A percentile compares a stretch with the other conserved stretches of the same genome.
Evolutionary conservation across 2,329 filamentous ascomycete genomes (phyloP).

Genomic region (Elsinoe perseae): DNA sequence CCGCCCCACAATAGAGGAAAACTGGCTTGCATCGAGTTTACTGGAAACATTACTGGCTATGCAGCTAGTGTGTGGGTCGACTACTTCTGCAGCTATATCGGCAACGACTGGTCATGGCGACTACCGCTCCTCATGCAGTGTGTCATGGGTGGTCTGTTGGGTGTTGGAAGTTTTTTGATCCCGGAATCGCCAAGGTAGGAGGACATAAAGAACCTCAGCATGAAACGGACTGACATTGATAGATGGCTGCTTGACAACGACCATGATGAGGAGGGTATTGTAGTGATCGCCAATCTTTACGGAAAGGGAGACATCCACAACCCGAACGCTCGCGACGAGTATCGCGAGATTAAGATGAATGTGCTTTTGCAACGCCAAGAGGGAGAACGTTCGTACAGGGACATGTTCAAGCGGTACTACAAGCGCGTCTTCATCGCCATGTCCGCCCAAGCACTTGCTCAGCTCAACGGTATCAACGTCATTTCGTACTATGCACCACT

Average conservation of each 20-base stretch:
- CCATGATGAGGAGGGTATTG: conserved; percentile 94
- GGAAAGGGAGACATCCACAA: conserved; percentile 94
- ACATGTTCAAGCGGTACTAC: conserved; percentile 87
- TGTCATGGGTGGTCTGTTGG: conserved; percentile 82
- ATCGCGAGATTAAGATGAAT: conserved; percentile 98
- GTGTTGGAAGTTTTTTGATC: conserved; percentile 79
- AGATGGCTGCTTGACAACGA: conserved; percentile 98
- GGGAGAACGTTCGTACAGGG: conserved; percentile 79
- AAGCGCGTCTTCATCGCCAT: conserved; percentile 93
- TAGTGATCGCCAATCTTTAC: conserved; percentile 96
- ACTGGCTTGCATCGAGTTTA: conserved; percentile 95
- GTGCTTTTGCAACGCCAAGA: conserved; percentile 90
- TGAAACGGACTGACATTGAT: conserved; percentile 9
- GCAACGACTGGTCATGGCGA: conserved; percentile 81
- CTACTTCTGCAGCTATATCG: conserved; percentile 89
- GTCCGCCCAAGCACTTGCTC: conserved; percentile 87
- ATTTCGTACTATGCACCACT: conserved; percentile 94
- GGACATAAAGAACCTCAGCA: neutral
- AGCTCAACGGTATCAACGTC: conserved; percentile 95
- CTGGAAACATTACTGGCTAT: conserved; percentile 93
- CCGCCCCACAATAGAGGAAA: conserved; percentile 94
- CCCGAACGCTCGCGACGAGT: conserved; percentile 85
- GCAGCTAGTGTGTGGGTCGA: conserved; percentile 97
- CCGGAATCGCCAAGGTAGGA: conserved; percentile 86
- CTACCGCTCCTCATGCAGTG: conserved; percentile 87